Evolutionary conservation across 495 filamentous ascomycete genomes (phyloP), one percentile per base, ranked within the genome.

Genomic region (Penicillium arizonense): DNA sequence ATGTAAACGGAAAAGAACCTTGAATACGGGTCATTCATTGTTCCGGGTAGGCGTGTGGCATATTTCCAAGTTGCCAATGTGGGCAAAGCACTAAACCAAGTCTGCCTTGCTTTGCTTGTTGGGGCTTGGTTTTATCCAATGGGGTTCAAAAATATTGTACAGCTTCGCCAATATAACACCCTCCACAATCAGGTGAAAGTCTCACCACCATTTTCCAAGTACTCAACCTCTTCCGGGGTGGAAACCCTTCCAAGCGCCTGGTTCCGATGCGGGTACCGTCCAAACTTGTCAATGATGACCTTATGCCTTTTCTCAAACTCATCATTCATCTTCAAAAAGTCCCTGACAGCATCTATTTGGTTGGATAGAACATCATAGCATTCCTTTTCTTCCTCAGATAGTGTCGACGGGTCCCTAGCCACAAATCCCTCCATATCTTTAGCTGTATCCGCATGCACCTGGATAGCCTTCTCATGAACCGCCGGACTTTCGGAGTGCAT

Each of bases 401-500:
- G 26, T 12, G 50, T 32, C 0, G n/a, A 34, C 3, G 47, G 37
- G n/a, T 67, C 55, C 12, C 12, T 39, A 2, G 26, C 30, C n/a
- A 67, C 10, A 8, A 67, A 47, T 1, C 47, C 55, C 5, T 57
- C 48, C 11, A 67, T 11, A 36, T 67, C 63, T 14, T 16, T 49
- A 6, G 55, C 51, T 3, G 42, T 67, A 30, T 58, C 55, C 9
- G 58, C 60, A 13, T 67, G 62, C 37, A 52, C 33, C n/a, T 56
- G 33, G 8, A 64, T 8, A 2, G 61, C 60, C 42, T 52, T 32
- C 30, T 68, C 55, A 35, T 72, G 69, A 9, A 63, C 52, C 30
- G 28, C 42, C 34, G 67, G 30, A 18, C 58, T 48, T 52, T 70
- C 69, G 6, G 62, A 65, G 37, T 72, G 67, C 69, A 72, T 68